Base-by-base conservation (phyloP, 495 filamentous ascomycete species). In the Penicillium bovifimosum region DNA sequence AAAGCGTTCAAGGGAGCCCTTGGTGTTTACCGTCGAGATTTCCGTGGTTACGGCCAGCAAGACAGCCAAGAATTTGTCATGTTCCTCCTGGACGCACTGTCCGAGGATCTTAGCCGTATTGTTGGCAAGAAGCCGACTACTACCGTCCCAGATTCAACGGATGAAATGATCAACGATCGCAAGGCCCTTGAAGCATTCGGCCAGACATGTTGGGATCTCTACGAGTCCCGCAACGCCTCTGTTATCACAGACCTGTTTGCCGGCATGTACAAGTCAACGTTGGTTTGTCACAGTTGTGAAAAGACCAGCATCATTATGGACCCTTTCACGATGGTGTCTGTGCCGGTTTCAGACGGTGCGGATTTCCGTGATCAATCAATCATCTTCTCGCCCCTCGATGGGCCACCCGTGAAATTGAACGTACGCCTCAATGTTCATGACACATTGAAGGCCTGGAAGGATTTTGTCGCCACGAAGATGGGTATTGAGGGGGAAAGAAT, bases 231-330 rank as follows among this genome's bases (percentile, higher is more conserved):
- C 35, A 96, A 97, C 57, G 91, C 96, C 63, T 97, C 95, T 3
- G 85, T 96, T 34, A 87, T 95, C 55, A 90, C 87, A 29, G 93
- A 98, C 62, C 76, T 98, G 5, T 97, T 98, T 65, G 91, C 88
- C 40, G 93, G 93, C 45, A 89, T 96, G 76, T 98, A 97, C 77
- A 96, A 96, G 73, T 96, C 92, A 26, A 97, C 92, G 5, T 79
- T 98, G 36, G 82, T 90, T 52, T 98, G 93, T 64, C 95, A 92
- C 1, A 80, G 74, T 8, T 98, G 93, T 64, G 79, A 86, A 50
- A 98, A 98, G 73, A 86, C 96, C 70, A 96, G 90, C 77, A 96
- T 98, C 55, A 98, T 93, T 5, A 97, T 98, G 58, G 93, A 98
- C 71, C 93, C 93, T 2, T 98, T 95, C 78, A 96, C 88, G 72